Percentiles rank a stretch among this genome's conserved stretches.
Conservation (phyloP, 225 moss, liverwort and hornwort species). For the Climacium dendroides region DNA sequence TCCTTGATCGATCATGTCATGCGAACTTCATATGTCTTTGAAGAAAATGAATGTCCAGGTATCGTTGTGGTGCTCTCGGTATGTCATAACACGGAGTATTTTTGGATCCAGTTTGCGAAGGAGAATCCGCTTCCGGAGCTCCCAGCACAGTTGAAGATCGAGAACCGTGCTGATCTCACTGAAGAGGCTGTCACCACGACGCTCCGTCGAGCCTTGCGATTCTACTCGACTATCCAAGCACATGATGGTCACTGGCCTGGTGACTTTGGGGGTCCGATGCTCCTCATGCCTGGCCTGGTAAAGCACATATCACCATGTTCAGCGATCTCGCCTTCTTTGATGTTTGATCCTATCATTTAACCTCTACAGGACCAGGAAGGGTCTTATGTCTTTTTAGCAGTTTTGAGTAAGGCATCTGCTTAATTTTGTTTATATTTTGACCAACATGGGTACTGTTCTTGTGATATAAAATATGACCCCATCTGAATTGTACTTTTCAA, state of each 20-base stretch:
- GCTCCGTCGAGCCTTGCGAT: slow-evolving; percentile 58
- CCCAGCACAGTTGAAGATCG: slow-evolving; percentile 38
- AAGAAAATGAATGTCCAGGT: neutral
- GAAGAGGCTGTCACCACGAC: slow-evolving; percentile 53
- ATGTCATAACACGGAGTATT: neutral
- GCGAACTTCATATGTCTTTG: neutral
- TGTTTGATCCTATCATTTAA: neutral
- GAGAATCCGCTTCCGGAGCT: slow-evolving; percentile 53
- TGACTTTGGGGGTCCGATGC: slow-evolving; percentile 98
- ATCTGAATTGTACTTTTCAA: neutral
- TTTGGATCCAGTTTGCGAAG: slow-evolving; percentile 50
- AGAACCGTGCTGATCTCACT: slow-evolving; percentile 27
- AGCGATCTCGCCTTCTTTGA: neutral
- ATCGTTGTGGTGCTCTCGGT: neutral
- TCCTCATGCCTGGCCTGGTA: slow-evolving; percentile 95
- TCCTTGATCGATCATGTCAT: too few species aligned
- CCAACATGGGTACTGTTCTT: neutral
- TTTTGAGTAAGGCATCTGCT: neutral
- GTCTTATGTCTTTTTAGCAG: neutral
- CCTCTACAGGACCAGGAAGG: neutral
- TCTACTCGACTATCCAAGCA: slow-evolving; percentile 81
- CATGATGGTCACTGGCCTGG: slow-evolving; percentile 94
- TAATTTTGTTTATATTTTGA: neutral
- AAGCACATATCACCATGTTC: neutral
- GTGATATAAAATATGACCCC: neutral